Evolutionary conservation across 2,329 filamentous ascomycete species (phyloP), one percentile per base, ranked within the genome.

Genomic region (Herpomyces periplanetae): DNA sequence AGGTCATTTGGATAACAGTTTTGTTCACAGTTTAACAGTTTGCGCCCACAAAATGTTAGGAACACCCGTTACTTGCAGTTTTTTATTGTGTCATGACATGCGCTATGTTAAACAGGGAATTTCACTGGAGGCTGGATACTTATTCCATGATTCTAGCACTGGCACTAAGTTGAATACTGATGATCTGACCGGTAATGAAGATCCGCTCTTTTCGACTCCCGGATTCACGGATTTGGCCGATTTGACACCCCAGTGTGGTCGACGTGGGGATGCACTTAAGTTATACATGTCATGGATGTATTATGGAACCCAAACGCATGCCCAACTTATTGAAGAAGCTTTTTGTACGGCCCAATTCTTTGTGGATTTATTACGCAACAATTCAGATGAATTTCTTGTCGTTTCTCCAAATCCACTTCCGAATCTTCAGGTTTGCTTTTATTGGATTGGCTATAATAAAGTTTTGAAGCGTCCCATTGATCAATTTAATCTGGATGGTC

Each of bases 31-130:
- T 7, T 44, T 91, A 15, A 68, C 71, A 2, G 52, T 87, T 21
- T 91, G 85, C 37, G 73, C 80, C 22, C 80, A 96, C 42, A 91
- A 91, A 42, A 91, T 91, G 80, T 51, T 91, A 33, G 68, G 68
- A 23, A 65, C 69, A 2, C 75, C 80, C 0, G 43, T 84, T 15
- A 87, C 73, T 0, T 91, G 73, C 41, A 73, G 63, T 0, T 88
- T 85, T 42, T 49, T 96, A 3, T 49, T 96, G 6, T 60, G 55
- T 0, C 50, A 51, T 2, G 73, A 91, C 34, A 40, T 84, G 32
- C 44, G 48, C 21, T 42, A 61, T 10, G 84, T 91, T 36, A 63
- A 80, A 35, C 44, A 41, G 17, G 71, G 71, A 6, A 87, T 87
- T 40, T 85, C 65, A 2, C 49, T 87, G 2, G 60, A 60, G 0